Base-by-base conservation (phyloP, 345 rosid genomes). In the Psidium guajava region DNA sequence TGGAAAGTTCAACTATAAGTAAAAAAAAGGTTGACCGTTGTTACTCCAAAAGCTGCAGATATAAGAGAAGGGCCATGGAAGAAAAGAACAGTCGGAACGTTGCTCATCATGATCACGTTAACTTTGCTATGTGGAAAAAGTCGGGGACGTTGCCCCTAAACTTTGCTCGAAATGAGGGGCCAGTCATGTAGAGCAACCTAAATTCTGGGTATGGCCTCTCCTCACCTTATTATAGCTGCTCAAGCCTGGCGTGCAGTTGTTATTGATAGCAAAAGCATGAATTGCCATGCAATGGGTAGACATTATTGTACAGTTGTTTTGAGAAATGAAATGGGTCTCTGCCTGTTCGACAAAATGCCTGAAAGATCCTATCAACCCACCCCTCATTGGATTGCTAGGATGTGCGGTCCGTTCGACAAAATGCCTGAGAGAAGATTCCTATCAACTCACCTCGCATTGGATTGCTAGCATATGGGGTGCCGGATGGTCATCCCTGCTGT, bases 311-410 rank as follows among this genome's bases (percentile, higher is more conserved):
- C 69, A 32, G 58, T 32, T 13, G 84, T 77, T 8, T 20, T 10
- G 22, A 61, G 54, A 64, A 18, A 40, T 64, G 0, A 2, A 18
- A 1, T 36, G 25, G 77, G 77, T 69, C 47, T 69, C 47, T 27
- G 85, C 20, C 55, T 73, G 87, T 84, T 88, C 84, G 91, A 81
- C 58, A 54, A 86, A 89, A 89, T 87, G 82, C 82, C 82, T 85
- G 11, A 85, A 53, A 15, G 85, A 88, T 52, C 12, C 77, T 0
- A 69, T 28, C 75, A 28, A 28, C 22, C 0, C 15, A 7, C 6
- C 24, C 1, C 12, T 1, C 13, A 55, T 13, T 3, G 2, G 81
- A 54, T 44, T 69, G 25, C 28, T 12, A 51, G 53, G 61, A 64
- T 18, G 36, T 69, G 0, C 42, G 5, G 47, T 8, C 47, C 6